A percentile compares a stretch with the other conserved stretches of the same genome.
These are phyloP conservation scores for Petunia secreta DNA, from an alignment of 257 asterid genomes.

Conservation along the genomic window DNA sequence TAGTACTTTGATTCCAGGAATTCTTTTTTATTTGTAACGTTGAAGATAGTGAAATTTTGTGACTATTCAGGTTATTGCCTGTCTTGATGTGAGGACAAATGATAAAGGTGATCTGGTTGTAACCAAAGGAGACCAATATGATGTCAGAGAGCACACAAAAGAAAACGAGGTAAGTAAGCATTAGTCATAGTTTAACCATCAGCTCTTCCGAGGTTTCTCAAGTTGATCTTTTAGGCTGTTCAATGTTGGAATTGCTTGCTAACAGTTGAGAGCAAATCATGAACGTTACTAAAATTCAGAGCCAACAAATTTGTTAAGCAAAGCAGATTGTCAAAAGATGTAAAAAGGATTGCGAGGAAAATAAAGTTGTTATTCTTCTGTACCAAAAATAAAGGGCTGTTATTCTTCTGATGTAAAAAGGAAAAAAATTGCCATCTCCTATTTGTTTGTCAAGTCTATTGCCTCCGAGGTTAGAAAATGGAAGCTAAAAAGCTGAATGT, in stretches of 20 bases:
- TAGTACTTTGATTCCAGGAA: background rate
- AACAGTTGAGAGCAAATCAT: background rate
- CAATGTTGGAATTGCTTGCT: background rate
- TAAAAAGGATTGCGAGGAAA: background rate
- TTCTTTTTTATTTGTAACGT: background rate
- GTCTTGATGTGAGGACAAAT: constrained; percentile 96
- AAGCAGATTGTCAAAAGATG: background rate
- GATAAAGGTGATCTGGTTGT: constrained; percentile 94
- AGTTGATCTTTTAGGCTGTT: background rate
- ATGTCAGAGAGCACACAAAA: constrained; percentile 76
- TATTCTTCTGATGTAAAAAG: background rate
- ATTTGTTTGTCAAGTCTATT: background rate
- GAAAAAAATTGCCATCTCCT: background rate
- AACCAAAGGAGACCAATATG: constrained; percentile 98
- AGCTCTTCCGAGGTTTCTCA: background rate
- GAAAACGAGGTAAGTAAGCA: constrained; percentile 71
- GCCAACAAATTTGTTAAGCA: background rate
- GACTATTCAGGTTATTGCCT: constrained; percentile 85
- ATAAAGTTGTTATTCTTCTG: background rate
- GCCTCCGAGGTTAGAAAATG: background rate
- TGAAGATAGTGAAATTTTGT: constrained; percentile 25
- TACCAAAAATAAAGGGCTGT: background rate
- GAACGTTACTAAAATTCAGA: background rate
- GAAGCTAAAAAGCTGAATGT: background rate
- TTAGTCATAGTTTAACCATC: background rate